phyloP scores from a whole-genome alignment of 768 basidiomycete genomes.

The Cystofilobasidium capitatum region DNA sequence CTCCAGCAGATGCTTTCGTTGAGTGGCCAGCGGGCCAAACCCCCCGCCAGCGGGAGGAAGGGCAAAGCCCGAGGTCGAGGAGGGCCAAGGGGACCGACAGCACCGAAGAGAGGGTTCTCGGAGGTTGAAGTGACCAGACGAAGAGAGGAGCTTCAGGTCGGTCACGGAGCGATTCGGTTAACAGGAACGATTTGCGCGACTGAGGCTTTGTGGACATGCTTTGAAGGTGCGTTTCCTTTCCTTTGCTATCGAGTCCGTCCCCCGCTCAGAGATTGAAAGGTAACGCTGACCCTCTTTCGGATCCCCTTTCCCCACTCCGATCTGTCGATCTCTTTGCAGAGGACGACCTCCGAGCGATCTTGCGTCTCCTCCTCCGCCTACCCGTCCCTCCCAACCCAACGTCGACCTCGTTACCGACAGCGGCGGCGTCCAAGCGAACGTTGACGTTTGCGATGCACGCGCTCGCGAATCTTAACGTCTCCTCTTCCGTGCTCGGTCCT shows the following conservation, averaged over 20 bases:
- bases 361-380: slow-evolving; percentile 14
- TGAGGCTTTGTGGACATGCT: slow-evolving; percentile 5
- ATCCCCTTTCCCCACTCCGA: too few relatives aligned
- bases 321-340: not conserved
- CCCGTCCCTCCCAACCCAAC: slow-evolving; percentile 7
- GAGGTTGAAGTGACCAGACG: slow-evolving; percentile 23
- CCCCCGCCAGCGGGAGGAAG: not conserved
- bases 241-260: not conserved
- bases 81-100: not conserved
- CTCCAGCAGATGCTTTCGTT: too few relatives aligned
- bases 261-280: too few relatives aligned
- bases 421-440: slow-evolving; percentile 24
- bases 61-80: not conserved
- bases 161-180: slow-evolving; percentile 15
- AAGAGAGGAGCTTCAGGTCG: slow-evolving; percentile 22
- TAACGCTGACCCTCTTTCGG: not conserved
- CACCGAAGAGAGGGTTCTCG: slow-evolving; percentile 8
- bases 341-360: slow-evolving; percentile 11
- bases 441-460: slow-evolving; percentile 20
- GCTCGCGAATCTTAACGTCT: slow-evolving; percentile 12
- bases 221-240: slow-evolving; percentile 9
- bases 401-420: not conserved
- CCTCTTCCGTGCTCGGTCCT: slow-evolving; percentile 15
- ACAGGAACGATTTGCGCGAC: slow-evolving; percentile 7
- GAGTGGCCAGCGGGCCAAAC: too few relatives aligned